A percentile compares a stretch with the other conserved stretches of the same genome.
Evolutionary conservation across 306 rosid species (phyloP).

Genomic region (Corylus americana): DNA sequence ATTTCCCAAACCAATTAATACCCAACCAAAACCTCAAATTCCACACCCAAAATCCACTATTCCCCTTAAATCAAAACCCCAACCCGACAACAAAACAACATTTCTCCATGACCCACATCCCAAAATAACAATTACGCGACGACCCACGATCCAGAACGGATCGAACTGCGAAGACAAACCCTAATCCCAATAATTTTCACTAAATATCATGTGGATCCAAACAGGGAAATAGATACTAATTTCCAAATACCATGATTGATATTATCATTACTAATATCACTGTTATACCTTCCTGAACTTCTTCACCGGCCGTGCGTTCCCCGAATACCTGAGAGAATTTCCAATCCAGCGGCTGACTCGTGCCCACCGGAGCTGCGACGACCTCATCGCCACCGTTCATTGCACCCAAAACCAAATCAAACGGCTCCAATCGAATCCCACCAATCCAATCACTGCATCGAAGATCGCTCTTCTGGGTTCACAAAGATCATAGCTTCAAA

Average conservation of each 20-base stretch:
- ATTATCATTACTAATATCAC: neutral
- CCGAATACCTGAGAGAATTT: conserved; percentile 99
- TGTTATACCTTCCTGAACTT: conserved; percentile 91
- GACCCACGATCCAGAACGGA: conserved; percentile 55
- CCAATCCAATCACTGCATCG: conserved; percentile 59
- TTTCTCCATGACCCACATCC: conserved; percentile 34
- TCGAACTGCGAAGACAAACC: conserved; percentile 59
- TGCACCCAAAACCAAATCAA: conserved; percentile 40
- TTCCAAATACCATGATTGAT: conserved; percentile 17
- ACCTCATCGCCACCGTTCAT: conserved; percentile 96
- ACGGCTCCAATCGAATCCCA: conserved; percentile 31
- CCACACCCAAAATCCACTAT: conserved; percentile 36
- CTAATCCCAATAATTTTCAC: conserved; percentile 46
- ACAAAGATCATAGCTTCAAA: conserved; percentile 59
- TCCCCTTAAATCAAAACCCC: conserved; percentile 35
- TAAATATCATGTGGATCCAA: conserved; percentile 69
- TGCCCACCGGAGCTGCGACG: conserved; percentile 74
- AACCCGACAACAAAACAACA: conserved; percentile 37
- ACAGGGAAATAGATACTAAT: conserved; percentile 15
- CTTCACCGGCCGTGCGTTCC: conserved; percentile 96
- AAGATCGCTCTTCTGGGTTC: conserved; percentile 62
- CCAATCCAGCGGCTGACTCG: conserved; percentile 85
- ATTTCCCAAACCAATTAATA: conserved; percentile 16
- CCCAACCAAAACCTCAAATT: conserved; percentile 32
- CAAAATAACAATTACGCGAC: conserved; percentile 21